Evolutionary conservation across 768 basidiomycete species (phyloP).

Genomic region (Tulasnella sp.): DNA sequence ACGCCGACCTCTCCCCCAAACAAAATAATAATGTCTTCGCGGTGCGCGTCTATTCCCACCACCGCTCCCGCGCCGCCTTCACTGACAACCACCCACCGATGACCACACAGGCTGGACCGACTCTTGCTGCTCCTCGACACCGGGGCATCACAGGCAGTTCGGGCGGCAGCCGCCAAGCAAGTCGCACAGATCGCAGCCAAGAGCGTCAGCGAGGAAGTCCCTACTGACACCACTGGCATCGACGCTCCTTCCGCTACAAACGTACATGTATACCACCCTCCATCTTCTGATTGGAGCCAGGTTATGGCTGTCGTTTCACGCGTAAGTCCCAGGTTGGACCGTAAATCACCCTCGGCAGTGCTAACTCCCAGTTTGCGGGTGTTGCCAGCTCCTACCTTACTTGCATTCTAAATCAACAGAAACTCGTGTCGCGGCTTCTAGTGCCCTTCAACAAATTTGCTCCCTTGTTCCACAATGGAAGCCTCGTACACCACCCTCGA

Average conservation of each 20-base stretch:
- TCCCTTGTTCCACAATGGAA: conserved; percentile 73
- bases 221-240: conserved; percentile 62
- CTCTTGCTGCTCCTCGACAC: conserved; percentile 93
- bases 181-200: conserved; percentile 85
- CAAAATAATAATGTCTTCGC: conserved; percentile 1
- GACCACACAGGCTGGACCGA: conserved; percentile 74
- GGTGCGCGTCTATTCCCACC: neutral
- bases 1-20: conserved; percentile 1
- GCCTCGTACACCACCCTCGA: conserved; percentile 36
- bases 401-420: conserved; percentile 89
- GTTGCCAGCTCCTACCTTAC: conserved; percentile 71
- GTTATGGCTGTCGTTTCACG: conserved; percentile 84
- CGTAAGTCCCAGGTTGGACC: conserved; percentile 39
- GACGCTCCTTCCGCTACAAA: conserved; percentile 37
- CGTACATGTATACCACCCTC: conserved; percentile 18
- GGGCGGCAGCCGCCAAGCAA: conserved; percentile 94
- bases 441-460: conserved; percentile 82
- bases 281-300: conserved; percentile 73
- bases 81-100: neutral
- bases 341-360: neutral
- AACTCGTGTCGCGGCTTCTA: conserved; percentile 81
- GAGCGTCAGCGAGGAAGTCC: conserved; percentile 73
- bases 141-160: conserved; percentile 81
- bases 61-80: neutral
- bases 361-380: neutral